phyloP scores from a whole-genome alignment of 1,139 yeast species.

The Candida mesenterica region DNA sequence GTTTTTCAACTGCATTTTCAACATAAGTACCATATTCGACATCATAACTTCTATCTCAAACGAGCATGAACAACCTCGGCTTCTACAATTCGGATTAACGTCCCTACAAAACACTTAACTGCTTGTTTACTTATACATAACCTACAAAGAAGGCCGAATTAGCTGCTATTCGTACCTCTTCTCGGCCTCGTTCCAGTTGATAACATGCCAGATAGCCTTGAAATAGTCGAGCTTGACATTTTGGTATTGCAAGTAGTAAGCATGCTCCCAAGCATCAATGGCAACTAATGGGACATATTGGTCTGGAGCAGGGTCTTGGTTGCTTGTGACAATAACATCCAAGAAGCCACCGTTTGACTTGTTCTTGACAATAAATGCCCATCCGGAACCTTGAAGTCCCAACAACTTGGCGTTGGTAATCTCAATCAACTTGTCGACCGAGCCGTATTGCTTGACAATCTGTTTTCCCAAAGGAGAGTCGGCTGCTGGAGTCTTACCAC shows the following conservation, averaged over 20 bases:
- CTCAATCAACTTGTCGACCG: slow-evolving; percentile 38
- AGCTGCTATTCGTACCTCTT: slow-evolving; percentile 23
- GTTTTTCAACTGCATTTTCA: too few relatives aligned
- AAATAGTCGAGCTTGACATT: slow-evolving; percentile 48
- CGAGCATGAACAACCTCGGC: too few relatives aligned
- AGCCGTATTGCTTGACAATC: slow-evolving; percentile 40
- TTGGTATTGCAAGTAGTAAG: slow-evolving; percentile 49
- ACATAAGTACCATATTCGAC: too few relatives aligned
- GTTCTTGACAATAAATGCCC: slow-evolving; percentile 49
- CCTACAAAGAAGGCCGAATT: background rate
- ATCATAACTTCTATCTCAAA: too few relatives aligned
- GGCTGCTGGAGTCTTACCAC: slow-evolving; percentile 38
- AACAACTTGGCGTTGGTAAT: slow-evolving; percentile 41
- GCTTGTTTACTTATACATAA: too few relatives aligned
- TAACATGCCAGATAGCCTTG: slow-evolving; percentile 49
- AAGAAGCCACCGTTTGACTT: slow-evolving; percentile 37
- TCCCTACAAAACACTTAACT: too few relatives aligned
- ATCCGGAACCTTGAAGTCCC: slow-evolving; percentile 49
- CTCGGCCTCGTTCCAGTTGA: slow-evolving; percentile 50
- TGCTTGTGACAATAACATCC: slow-evolving; percentile 43
- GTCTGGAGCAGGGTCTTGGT: slow-evolving; percentile 47
- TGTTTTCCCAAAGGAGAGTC: slow-evolving; percentile 34
- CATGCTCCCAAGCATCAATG: slow-evolving; percentile 54
- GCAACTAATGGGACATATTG: slow-evolving; percentile 45
- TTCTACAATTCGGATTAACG: too few relatives aligned